A percentile compares a stretch with the other conserved stretches of the same genome.
Evolutionary conservation across 495 filamentous ascomycete genomes (phyloP).

Genomic region (Lepidopterella palustris): DNA sequence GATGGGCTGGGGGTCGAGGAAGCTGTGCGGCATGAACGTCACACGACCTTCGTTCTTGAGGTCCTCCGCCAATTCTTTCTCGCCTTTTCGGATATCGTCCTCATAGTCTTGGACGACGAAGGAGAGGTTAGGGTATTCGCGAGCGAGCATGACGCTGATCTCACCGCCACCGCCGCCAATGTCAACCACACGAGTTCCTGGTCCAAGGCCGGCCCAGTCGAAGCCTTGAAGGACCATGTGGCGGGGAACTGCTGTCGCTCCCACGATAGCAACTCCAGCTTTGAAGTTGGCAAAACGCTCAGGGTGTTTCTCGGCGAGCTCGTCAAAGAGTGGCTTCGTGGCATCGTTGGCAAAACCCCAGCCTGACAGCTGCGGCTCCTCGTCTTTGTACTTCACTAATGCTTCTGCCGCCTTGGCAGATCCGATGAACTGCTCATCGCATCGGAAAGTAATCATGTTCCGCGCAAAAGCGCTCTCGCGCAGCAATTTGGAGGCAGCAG

Average conservation of each 20-base stretch:
- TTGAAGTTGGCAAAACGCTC: background rate
- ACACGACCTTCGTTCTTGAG: background rate
- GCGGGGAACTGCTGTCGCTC: background rate
- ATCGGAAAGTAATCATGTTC: background rate
- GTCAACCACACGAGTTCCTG: background rate
- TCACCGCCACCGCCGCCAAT: slow-evolving; percentile 40
- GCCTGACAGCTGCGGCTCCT: background rate
- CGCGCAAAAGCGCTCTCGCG: background rate
- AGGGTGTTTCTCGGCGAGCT: background rate
- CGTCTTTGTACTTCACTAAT: background rate
- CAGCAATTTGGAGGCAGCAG: slow-evolving; percentile 13
- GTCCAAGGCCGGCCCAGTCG: background rate
- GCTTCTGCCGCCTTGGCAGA: background rate
- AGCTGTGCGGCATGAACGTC: background rate
- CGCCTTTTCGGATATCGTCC: slow-evolving; percentile 25
- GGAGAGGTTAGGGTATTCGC: slow-evolving; percentile 28
- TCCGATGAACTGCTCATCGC: background rate
- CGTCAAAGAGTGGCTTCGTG: background rate
- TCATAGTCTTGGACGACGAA: slow-evolving; percentile 37
- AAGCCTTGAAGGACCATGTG: background rate
- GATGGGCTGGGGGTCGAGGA: background rate
- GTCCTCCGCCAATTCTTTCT: background rate
- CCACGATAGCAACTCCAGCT: background rate
- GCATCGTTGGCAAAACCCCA: background rate
- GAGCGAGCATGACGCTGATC: slow-evolving; percentile 32